Percentiles rank a stretch among this genome's conserved stretches.
Conservation (phyloP, 2,329 filamentous ascomycete genomes). For the Diaporthe amygdali region DNA sequence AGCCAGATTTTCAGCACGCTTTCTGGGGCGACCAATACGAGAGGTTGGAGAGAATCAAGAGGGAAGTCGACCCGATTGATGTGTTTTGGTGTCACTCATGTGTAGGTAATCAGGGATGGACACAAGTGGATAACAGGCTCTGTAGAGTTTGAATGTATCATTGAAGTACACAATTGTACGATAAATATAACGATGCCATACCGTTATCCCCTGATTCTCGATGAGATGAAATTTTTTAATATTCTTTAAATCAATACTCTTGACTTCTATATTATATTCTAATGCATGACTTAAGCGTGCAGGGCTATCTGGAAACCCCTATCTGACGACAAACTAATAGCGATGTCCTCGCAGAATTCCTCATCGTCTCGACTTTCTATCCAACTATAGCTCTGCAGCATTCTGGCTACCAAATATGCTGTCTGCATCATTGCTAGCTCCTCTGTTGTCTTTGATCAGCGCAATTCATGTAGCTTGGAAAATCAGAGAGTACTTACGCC, state of each 20-base stretch:
- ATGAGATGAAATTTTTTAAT: background rate
- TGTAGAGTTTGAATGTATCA: slow-evolving; percentile 24
- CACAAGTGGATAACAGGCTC: slow-evolving; percentile 25
- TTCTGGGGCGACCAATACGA: slow-evolving; percentile 41
- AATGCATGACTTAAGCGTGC: background rate
- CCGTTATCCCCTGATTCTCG: background rate
- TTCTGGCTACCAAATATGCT: background rate
- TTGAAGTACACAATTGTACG: background rate
- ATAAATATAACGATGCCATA: background rate
- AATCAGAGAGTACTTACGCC: background rate
- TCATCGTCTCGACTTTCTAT: background rate
- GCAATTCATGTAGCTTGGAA: background rate
- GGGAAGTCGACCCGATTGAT: slow-evolving; percentile 41
- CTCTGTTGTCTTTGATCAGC: background rate
- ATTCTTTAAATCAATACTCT: background rate
- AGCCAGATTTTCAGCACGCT: slow-evolving; percentile 28
- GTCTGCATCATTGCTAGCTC: background rate
- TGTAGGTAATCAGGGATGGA: slow-evolving; percentile 40
- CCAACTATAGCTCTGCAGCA: background rate
- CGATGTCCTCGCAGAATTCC: background rate
- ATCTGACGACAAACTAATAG: background rate
- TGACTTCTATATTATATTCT: background rate
- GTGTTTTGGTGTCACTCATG: slow-evolving; percentile 46
- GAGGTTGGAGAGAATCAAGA: slow-evolving; percentile 42
- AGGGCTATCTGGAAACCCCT: background rate